Base-by-base conservation (phyloP, 1,284 basidiomycete genomes). In the Marasmius oreades region DNA sequence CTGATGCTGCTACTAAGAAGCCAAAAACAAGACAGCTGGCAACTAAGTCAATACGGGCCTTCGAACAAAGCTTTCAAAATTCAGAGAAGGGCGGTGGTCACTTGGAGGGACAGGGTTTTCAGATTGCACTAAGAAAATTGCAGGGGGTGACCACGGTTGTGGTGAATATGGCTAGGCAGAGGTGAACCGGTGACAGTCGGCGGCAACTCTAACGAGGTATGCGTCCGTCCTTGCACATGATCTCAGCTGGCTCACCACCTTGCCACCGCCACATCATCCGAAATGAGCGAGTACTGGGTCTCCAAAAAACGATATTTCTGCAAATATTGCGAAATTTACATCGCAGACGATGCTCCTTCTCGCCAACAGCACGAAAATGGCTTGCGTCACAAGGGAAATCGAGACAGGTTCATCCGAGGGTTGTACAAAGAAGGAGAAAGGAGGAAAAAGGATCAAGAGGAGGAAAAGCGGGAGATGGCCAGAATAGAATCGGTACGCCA, bases 381-480 rank as follows among this genome's bases (percentile, higher is more conserved):
- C 45, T 74, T 96, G 51, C 85, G 93, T 48, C 97, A 99, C 76
- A 92, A 97, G 69, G 94, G 94, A 50, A 97, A 93, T 70, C 86
- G 92, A 60, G 95, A 98, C 67, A 82, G 95, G 8, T 96, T 90
- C 71, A 91, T 99, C 53, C 81, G 93, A 43, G 85, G 90, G 43
- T 81, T 98, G 28, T 99, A 99, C 81, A 96, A 96, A 76, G 77
- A 85, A n/a, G 90, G 94, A 4, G 92, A 95, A 73, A 87, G 88
- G 73, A 84, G 85, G 55, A 92, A 92, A 75, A 86, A 89, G 70
- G 95, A 97, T 63, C 79, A 80, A 48, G 92, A 90, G 55, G 88
- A 93, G 66, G 93, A 95, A 73, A 88, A 85, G 64, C 77, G 85
- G 60, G 92, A 97, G 68, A 92, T 98, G 81, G 86, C 79, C 12